These are phyloP conservation scores for Penicillium paxilli DNA, from an alignment of 495 filamentous ascomycete species.

Conservation along the genomic window DNA sequence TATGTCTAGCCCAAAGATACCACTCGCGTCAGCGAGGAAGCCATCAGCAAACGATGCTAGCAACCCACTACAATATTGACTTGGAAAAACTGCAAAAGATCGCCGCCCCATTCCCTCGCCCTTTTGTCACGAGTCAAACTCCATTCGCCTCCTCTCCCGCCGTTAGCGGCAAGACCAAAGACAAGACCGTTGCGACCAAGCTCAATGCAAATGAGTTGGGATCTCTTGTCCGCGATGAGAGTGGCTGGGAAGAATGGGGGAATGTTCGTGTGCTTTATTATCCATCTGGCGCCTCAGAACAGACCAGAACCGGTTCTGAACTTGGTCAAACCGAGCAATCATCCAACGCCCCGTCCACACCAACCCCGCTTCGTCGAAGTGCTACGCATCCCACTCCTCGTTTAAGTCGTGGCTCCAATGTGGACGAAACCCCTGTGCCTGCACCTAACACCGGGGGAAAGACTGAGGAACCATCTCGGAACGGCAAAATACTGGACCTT, in stretches of 20 bases:
- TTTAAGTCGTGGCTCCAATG: slow-evolving; percentile 43
- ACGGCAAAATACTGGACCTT: slow-evolving; percentile 69
- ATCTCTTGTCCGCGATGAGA: slow-evolving; percentile 59
- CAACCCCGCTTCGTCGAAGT: slow-evolving; percentile 50
- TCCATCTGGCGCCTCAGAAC: slow-evolving; percentile 34
- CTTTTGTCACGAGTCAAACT: slow-evolving; percentile 35
- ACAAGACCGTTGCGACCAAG: slow-evolving; percentile 56
- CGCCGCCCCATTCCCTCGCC: slow-evolving; percentile 80
- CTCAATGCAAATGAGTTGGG: slow-evolving; percentile 74
- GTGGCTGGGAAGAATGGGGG: slow-evolving; percentile 68
- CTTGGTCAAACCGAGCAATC: slow-evolving; percentile 25
- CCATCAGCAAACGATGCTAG: slow-evolving; percentile 70
- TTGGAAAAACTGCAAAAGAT: slow-evolving; percentile 83
- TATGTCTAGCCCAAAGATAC: slow-evolving; percentile 87
- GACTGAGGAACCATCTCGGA: slow-evolving; percentile 40
- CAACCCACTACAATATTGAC: slow-evolving; percentile 92
- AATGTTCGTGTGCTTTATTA: slow-evolving; percentile 68
- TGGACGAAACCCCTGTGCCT: slow-evolving; percentile 53
- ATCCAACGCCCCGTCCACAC: slow-evolving; percentile 43
- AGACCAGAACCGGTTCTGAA: slow-evolving; percentile 28
- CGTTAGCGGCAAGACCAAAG: slow-evolving; percentile 68
- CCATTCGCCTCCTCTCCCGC: slow-evolving; percentile 45
- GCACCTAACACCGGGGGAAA: slow-evolving; percentile 28
- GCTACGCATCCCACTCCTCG: slow-evolving; percentile 57
- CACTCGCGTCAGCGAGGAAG: slow-evolving; percentile 76